Percentiles rank a stretch among this genome's conserved stretches.
These are phyloP conservation scores for Chytriomyces hyalinus DNA, from an alignment of 192 early-diverging fungal genomes.

Conservation along the genomic window DNA sequence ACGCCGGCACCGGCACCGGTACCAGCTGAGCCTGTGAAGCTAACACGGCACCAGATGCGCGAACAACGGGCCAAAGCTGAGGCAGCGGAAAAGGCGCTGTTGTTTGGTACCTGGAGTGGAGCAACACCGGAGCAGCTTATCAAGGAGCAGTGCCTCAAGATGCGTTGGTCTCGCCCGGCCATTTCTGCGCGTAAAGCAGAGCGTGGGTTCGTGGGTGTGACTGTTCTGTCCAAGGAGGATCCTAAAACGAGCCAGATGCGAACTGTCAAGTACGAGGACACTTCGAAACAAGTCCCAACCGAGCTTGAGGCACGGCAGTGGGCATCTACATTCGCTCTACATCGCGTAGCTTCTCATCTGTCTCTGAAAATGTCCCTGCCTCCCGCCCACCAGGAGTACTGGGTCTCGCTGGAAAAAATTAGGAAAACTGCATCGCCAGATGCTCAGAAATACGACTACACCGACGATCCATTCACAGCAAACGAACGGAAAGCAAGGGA, in stretches of 20 bases:
- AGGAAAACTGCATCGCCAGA: constrained; percentile 49
- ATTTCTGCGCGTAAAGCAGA: constrained; percentile 66
- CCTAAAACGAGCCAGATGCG: constrained; percentile 63
- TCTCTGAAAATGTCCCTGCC: constrained; percentile 76
- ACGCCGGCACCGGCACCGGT: neutral
- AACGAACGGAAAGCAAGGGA: constrained; percentile 39
- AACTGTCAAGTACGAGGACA: constrained; percentile 42
- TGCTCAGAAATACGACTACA: constrained; percentile 60
- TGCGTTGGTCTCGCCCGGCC: neutral
- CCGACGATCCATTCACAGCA: constrained; percentile 78
- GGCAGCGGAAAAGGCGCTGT: constrained; percentile 3
- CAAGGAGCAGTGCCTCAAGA: constrained; percentile 78
- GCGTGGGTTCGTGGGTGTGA: constrained; percentile 47
- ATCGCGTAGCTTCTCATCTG: constrained; percentile 73
- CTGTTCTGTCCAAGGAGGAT: constrained; percentile 64
- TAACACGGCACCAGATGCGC: constrained; percentile 3
- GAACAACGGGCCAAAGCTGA: neutral
- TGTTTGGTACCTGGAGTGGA: constrained; percentile 84
- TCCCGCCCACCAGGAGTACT: constrained; percentile 72
- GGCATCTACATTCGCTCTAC: constrained; percentile 79
- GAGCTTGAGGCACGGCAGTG: constrained; percentile 60
- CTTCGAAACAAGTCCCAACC: constrained; percentile 38
- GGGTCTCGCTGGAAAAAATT: constrained; percentile 68
- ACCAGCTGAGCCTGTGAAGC: constrained; percentile 1
- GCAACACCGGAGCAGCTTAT: constrained; percentile 72